Percentiles rank a stretch among this genome's conserved stretches.
Conservation (phyloP, 208 protist genomes). For the Novymonas esmeraldas region DNA sequence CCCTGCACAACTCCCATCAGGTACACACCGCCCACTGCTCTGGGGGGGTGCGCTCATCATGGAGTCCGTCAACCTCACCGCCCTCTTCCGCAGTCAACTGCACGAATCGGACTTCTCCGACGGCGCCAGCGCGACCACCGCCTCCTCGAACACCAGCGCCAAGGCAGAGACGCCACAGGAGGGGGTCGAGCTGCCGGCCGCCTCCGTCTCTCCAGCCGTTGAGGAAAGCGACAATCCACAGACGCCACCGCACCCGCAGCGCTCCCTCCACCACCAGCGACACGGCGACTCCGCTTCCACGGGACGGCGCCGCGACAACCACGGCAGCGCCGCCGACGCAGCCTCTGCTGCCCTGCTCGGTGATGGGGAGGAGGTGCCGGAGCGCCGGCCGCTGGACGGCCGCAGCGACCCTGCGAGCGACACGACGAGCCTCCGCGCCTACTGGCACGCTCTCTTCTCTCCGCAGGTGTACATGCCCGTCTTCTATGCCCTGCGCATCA, state of each 20-base stretch:
- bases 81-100: not conserved
- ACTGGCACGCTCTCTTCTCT: constrained; percentile 45
- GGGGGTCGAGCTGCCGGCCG: not conserved
- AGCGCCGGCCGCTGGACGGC: constrained; percentile 9
- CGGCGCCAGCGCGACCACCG: not conserved
- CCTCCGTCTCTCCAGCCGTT: too few relatives aligned
- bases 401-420: constrained; percentile 27
- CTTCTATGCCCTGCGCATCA: constrained; percentile 59
- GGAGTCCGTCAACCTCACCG: constrained; percentile 11
- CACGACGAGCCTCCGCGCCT: constrained; percentile 26
- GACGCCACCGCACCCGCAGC: too few relatives aligned
- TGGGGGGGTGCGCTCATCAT: not conserved
- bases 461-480: constrained; percentile 47
- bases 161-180: not conserved
- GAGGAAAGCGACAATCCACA: too few relatives aligned
- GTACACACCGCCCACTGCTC: not conserved
- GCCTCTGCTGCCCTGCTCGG: not conserved
- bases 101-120: not conserved
- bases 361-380: not conserved
- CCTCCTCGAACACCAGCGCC: not conserved
- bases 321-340: too few relatives aligned
- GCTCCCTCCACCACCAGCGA: too few relatives aligned
- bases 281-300: too few relatives aligned
- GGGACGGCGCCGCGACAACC: too few relatives aligned
- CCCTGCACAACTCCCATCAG: too few relatives aligned